Evolutionary conservation across 2,329 filamentous ascomycete genomes (phyloP).

Genomic region (Cladophialophora carrionii): DNA sequence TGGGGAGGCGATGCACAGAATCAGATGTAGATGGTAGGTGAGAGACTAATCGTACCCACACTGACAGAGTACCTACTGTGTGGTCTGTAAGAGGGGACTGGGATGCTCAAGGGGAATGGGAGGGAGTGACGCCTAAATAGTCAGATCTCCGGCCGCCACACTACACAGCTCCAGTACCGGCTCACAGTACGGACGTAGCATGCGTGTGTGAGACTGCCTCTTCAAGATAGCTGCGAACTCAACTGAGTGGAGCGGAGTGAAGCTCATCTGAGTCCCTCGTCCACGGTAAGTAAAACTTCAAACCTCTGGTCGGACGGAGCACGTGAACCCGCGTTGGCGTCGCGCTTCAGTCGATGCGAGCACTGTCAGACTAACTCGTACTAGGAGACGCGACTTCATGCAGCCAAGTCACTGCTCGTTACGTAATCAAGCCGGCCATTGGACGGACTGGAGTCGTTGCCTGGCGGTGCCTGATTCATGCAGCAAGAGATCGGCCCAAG

Average conservation of each 20-base stretch:
- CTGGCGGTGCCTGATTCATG: constrained; percentile 10
- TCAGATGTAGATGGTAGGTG: not conserved
- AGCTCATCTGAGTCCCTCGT: too few relatives aligned
- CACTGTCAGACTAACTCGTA: not conserved
- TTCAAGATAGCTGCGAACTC: not conserved
- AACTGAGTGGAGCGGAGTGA: not conserved
- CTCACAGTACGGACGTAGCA: too few relatives aligned
- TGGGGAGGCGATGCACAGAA: not conserved
- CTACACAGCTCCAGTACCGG: too few relatives aligned
- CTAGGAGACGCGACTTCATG: constrained; percentile 2
- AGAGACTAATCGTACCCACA: too few relatives aligned
- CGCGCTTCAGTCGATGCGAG: not conserved
- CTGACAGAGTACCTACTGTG: too few relatives aligned
- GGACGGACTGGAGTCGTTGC: not conserved
- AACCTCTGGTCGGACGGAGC: not conserved
- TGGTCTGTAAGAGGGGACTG: too few relatives aligned
- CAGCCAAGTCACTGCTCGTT: not conserved
- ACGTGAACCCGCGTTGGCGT: constrained; percentile 5
- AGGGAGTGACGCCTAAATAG: too few relatives aligned
- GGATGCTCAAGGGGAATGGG: too few relatives aligned
- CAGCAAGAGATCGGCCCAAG: not conserved
- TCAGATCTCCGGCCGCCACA: too few relatives aligned
- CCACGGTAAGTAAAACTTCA: not conserved
- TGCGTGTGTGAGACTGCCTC: too few relatives aligned
- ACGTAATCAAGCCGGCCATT: not conserved